Base-by-base conservation (phyloP, 1,284 basidiomycete species). In the Paramarasmius palmivorus region DNA sequence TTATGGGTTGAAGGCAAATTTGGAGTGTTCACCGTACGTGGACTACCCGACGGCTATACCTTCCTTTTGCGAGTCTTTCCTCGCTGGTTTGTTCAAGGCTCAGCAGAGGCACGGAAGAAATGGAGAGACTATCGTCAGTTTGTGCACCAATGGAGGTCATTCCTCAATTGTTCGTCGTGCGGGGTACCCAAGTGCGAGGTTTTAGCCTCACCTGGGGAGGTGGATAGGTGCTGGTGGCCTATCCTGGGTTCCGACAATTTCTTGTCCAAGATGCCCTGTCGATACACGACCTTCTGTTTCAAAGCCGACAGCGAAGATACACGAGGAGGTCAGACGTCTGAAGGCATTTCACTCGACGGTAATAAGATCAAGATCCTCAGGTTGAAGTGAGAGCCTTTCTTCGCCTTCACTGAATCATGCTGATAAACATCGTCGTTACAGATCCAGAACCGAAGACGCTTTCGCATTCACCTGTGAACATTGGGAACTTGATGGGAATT, bases 1-100 rank as follows among this genome's bases (percentile, higher is more conserved):
- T 48, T 68, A 10, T 68, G 67, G 67, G 62, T 67, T 3, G 56
- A 65, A 10, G 45, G 46, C 6, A 56, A 63, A 39, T 68, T 68
- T 42, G 56, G 50, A 14, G 57, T 54, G 15, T 61, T 59, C 42
- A 32, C 7, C 6, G 17, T 25, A 12, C 6, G 20, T 34, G 14
- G 34, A 41, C 34, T 3, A 9, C 4, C 26, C 1, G 35, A 39
- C 17, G 22, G 32, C 49, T 3, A 26, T 29, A 19, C 25, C 2
- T 62, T 51, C 39, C 44, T 62, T 19, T 57, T 53, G 4, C 53
- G 61, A 8, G 48, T 57, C 32, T 44, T 63, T 7, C 61, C 61
- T 2, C 12, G 10, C 7, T 63, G 61, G 61, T 58, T 63, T 35
- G 42, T 59, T 12, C 12, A 25, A 32, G 29, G 29, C 3, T 36